Evolutionary conservation across 2,329 filamentous ascomycete genomes (phyloP).

Genomic region (Aspergillus sp.): DNA sequence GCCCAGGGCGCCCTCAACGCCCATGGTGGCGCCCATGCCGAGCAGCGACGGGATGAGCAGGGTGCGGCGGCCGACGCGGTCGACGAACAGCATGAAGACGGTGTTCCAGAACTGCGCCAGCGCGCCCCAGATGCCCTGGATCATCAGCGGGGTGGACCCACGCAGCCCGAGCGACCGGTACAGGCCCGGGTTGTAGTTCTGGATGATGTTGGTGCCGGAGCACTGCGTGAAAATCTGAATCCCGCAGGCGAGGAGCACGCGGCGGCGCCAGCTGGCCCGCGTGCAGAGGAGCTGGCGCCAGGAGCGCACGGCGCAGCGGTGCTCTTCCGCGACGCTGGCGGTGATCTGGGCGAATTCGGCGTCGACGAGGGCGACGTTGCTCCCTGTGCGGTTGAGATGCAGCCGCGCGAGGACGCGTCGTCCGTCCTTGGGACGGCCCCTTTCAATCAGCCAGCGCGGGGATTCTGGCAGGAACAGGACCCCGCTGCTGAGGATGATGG

Average conservation of each 20-base stretch:
- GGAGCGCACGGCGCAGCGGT: slow-evolving; percentile 33
- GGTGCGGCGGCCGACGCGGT: slow-evolving; percentile 50
- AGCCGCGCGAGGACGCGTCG: slow-evolving; percentile 31
- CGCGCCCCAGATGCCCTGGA: slow-evolving; percentile 52
- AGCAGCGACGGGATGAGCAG: slow-evolving; percentile 47
- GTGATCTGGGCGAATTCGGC: slow-evolving; percentile 43
- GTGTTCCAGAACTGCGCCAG: slow-evolving; percentile 51
- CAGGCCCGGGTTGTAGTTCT: slow-evolving; percentile 45
- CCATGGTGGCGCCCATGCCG: slow-evolving; percentile 42
- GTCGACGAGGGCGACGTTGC: slow-evolving; percentile 36
- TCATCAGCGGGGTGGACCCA: slow-evolving; percentile 48
- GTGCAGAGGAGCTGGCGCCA: slow-evolving; percentile 44
- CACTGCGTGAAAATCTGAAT: slow-evolving; percentile 51
- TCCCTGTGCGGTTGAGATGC: slow-evolving; percentile 29
- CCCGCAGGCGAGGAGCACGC: slow-evolving; percentile 48
- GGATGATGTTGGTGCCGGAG: slow-evolving; percentile 49
- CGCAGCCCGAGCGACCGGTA: slow-evolving; percentile 47
- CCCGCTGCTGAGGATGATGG: slow-evolving; percentile 36
- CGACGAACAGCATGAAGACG: slow-evolving; percentile 46
- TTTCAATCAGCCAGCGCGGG: slow-evolving; percentile 39
- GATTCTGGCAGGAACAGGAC: slow-evolving; percentile 35
- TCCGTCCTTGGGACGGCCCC: slow-evolving; percentile 33
- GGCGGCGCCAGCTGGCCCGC: slow-evolving; percentile 45
- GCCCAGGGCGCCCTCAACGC: slow-evolving; percentile 42
- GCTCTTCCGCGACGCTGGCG: slow-evolving; percentile 39